A percentile compares a stretch with the other conserved stretches of the same genome.
Conservation (phyloP, 495 filamentous ascomycete genomes). For the Tuber brumale region DNA sequence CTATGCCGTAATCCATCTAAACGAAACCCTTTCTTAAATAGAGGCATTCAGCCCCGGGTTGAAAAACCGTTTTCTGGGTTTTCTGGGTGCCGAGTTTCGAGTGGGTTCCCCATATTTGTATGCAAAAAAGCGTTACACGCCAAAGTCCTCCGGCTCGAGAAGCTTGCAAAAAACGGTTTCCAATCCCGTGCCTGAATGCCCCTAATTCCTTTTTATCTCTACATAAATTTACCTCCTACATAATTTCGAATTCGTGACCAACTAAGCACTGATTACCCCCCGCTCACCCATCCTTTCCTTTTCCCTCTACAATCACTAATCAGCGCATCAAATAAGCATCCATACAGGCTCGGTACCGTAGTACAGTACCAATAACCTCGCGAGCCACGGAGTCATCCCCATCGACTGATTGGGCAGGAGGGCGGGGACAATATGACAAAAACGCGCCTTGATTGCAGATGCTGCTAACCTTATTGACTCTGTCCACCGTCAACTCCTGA, state of each 20-base stretch:
- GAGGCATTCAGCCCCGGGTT: background rate
- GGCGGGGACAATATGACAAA: background rate
- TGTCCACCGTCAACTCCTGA: background rate
- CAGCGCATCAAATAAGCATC: background rate
- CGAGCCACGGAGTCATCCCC: background rate
- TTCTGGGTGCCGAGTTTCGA: background rate
- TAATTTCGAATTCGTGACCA: background rate
- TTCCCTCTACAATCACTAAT: background rate
- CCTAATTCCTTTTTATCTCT: background rate
- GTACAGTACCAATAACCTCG: background rate
- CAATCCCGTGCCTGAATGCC: background rate
- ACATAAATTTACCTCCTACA: too few relatives aligned
- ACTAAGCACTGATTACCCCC: background rate
- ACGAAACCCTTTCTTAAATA: background rate
- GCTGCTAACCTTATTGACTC: constrained; percentile 3
- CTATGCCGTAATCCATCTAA: background rate
- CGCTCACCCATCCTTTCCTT: background rate
- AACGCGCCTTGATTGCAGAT: background rate
- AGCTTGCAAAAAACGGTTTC: background rate
- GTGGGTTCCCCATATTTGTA: background rate
- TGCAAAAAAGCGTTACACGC: background rate
- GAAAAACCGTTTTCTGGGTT: background rate
- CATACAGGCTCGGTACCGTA: background rate
- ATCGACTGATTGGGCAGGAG: background rate
- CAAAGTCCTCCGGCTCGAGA: background rate